A percentile compares a stretch with the other conserved stretches of the same genome.
phyloP scores from a whole-genome alignment of 2,329 filamentous ascomycete genomes.

The Fusarium sp. region DNA sequence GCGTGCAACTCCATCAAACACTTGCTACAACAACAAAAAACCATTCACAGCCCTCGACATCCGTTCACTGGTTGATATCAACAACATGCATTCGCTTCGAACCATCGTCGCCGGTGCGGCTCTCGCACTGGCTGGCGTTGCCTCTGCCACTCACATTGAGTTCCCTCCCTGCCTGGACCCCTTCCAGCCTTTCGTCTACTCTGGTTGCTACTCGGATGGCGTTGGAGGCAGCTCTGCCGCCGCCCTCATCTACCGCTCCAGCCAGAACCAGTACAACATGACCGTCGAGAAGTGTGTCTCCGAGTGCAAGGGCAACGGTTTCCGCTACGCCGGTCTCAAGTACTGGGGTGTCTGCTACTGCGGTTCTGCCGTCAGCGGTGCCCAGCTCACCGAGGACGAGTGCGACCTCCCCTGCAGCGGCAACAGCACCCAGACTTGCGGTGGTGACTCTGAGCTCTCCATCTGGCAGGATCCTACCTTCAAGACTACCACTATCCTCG shows the following conservation, averaged over 20 bases:
- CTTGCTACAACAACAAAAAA: constrained; percentile 14
- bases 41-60: constrained; percentile 24
- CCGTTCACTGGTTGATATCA: constrained; percentile 26
- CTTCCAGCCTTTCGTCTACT: constrained; percentile 61
- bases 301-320: constrained; percentile 64
- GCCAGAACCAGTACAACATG: constrained; percentile 53
- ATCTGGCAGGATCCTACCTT: constrained; percentile 63
- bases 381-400: constrained; percentile 62
- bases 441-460: constrained; percentile 60
- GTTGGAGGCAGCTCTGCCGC: constrained; percentile 45
- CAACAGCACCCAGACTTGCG: constrained; percentile 59
- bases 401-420: constrained; percentile 69
- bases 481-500: constrained; percentile 58
- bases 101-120: constrained; percentile 53
- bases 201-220: constrained; percentile 61
- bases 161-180: constrained; percentile 58
- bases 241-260: constrained; percentile 58
- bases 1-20: constrained; percentile 4
- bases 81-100: constrained; percentile 38
- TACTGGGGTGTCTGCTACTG: constrained; percentile 67
- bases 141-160: constrained; percentile 57
- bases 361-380: constrained; percentile 63
- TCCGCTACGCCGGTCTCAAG: constrained; percentile 63
- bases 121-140: constrained; percentile 51
- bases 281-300: constrained; percentile 61